Evolutionary conservation across 176 grass and related monocot species (phyloP).

Genomic region (Bothriochloa decipiens): DNA sequence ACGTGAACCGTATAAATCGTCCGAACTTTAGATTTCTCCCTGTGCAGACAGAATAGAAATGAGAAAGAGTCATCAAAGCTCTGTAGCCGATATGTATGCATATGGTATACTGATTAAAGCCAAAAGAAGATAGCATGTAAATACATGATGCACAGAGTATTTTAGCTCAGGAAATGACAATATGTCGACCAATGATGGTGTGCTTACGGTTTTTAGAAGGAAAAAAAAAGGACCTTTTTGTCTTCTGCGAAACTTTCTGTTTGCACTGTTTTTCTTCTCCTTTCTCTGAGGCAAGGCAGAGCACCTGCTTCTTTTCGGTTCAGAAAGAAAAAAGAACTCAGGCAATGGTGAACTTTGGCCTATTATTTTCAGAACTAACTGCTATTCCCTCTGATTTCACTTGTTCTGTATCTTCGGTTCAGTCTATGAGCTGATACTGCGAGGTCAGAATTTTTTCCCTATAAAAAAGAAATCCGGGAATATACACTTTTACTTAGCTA

Average conservation of each 20-base stretch:
- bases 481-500: no score
- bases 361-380: no score
- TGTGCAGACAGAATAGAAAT: background rate
- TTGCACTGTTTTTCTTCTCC: background rate
- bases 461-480: no score
- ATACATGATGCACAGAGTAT: background rate
- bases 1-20: conserved; percentile 12
- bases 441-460: no score
- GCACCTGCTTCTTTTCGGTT: background rate
- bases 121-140: background rate
- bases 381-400: no score
- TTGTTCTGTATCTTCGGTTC: no score
- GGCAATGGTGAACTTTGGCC: no score
- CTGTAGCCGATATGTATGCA: background rate
- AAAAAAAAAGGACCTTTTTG: background rate
- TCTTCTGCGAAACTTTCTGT: background rate
- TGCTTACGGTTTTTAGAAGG: background rate
- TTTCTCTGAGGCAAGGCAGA: background rate
- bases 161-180: background rate
- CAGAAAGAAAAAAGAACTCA: background rate
- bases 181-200: background rate
- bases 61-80: background rate
- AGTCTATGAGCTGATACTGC: no score
- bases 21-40: conserved; percentile 3
- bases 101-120: background rate